Conservation (phyloP, 1,284 basidiomycete species). For the Cryptococcus sp. region DNA sequence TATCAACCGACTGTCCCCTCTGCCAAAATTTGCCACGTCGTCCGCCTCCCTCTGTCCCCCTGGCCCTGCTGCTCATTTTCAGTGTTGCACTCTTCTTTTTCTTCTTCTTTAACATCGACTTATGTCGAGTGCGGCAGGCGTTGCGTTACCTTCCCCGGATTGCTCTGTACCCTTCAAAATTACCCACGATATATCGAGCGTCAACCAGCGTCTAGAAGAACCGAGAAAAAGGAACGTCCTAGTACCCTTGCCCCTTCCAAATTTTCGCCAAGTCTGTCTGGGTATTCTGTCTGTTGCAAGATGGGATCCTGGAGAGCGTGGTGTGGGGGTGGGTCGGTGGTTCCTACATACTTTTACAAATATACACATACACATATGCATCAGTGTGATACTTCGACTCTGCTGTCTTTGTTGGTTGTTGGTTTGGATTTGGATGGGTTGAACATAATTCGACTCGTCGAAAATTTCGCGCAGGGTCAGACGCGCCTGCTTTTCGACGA, state of each 20-base stretch:
- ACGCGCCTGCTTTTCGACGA: no score
- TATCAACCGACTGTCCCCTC: no score
- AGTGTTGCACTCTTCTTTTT: neutral
- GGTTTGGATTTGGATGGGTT: no score
- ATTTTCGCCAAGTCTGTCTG: neutral
- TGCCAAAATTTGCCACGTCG: neutral
- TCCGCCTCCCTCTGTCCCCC: neutral
- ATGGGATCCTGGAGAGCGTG: neutral
- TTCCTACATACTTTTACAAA: neutral
- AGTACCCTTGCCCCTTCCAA: neutral
- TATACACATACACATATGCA: no score
- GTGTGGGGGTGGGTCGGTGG: neutral
- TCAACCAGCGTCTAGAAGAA: neutral
- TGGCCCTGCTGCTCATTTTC: neutral
- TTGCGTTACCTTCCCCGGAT: neutral
- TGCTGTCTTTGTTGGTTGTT: no score
- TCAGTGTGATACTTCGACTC: no score
- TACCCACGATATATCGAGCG: neutral
- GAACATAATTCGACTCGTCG: no score
- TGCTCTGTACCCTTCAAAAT: neutral
- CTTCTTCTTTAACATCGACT: neutral
- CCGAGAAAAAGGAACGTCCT: neutral
- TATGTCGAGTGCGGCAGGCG: neutral
- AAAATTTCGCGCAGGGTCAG: no score
- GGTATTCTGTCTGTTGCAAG: neutral